Base-by-base conservation (phyloP, 306 rosid genomes). In the Gastrolobium villosum region DNA sequence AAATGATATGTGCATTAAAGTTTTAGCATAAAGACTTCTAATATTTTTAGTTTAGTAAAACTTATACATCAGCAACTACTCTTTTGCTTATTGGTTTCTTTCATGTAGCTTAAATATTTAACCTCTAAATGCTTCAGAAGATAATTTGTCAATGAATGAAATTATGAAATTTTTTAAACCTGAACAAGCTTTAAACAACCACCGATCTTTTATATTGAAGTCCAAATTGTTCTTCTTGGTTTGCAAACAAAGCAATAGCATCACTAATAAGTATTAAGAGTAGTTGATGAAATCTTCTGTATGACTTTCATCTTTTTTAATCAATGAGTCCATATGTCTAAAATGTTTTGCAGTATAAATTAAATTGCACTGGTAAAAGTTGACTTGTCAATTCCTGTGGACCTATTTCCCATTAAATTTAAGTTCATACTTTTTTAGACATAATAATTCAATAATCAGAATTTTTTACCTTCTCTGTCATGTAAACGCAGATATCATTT, bases 161-260 rank as follows among this genome's bases (percentile, higher is more conserved):
- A 64, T 40, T 60, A 69, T 62, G 77, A 60, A 75, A 55, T 60
- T 75, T 69, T 6, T 53, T 59, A 68, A 75, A 76, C 40, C 67
- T 61, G 63, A 61, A 31, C 54, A 43, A 45, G 26, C 8, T 41
- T 67, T 67, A 55, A 62, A 40, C 50, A 54, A 40, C 34, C 14
- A 10, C n/a, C 62, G 68, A 41, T 15, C 31, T 60, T 31, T 26
- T 72, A 30, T 59, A 59, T 49, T 36, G 48, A 30, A 41, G 15
- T 41, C 10, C 20, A 35, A 48, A 30, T 26, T 59, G 3, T 37
- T 55, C 72, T 40, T 10, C 43, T n/a, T 44, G 36, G 64, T 76
- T 53, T 54, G 30, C 35, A 64, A 76, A 20, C 41, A n/a, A 30
- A 61, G 70, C 28, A 48, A 61, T 71, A 46, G 48, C 13, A 28